A percentile compares a stretch with the other conserved stretches of the same genome.
Evolutionary conservation across 164 flowering plant species (phyloP).

Genomic region (Chloranthus sessilifolius): DNA sequence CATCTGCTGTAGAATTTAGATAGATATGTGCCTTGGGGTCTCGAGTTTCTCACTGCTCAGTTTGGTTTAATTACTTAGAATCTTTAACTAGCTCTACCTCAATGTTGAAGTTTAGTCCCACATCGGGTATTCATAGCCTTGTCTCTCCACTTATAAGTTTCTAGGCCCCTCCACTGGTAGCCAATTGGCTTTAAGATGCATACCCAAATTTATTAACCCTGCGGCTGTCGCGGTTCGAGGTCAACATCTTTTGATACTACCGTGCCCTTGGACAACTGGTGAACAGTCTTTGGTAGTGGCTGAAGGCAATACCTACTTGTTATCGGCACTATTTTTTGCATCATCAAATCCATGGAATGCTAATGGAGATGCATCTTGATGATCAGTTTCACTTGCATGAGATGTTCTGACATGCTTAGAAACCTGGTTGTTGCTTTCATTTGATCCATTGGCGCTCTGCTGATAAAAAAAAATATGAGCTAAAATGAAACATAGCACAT

Average conservation of each 20-base stretch:
- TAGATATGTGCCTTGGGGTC: no score
- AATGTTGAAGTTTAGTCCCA: no score
- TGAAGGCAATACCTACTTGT: not conserved
- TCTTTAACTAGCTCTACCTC: not conserved
- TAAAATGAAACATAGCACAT: no score
- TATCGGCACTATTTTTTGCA: not conserved
- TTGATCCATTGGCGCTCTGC: constrained; percentile 12
- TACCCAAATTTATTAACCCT: no score
- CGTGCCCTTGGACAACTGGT: not conserved
- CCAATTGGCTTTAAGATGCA: no score
- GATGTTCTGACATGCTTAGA: constrained; percentile 14
- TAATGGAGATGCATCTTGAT: no score
- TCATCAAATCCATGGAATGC: no score
- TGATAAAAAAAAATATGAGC: not conserved
- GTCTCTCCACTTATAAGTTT: no score
- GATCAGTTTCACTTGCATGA: constrained; percentile 4
- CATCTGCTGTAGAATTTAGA: constrained; percentile 3
- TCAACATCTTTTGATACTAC: not conserved
- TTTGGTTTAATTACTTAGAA: no score
- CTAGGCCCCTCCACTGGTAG: constrained; percentile 10
- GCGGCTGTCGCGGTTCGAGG: not conserved
- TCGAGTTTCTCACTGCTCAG: no score
- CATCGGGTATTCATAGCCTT: no score
- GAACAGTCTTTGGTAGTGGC: constrained; percentile 1
- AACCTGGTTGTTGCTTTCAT: constrained; percentile 12